Evolutionary conservation across 345 rosid species (phyloP), one percentile per base, ranked within the genome.

Genomic region (Lepidium didymum): DNA sequence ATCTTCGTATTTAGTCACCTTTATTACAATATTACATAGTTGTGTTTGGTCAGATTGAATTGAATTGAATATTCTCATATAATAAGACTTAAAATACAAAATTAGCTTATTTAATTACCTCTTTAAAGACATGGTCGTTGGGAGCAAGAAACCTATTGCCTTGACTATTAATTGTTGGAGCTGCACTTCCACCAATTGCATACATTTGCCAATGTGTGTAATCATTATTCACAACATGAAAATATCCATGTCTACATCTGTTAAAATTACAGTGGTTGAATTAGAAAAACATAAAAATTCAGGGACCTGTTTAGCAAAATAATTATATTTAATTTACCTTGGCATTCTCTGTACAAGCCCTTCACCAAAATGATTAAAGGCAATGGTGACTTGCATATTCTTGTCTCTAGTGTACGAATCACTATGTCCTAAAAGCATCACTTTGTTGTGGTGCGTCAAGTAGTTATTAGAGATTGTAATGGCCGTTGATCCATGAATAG

Each of bases 301-400:
- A 59, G 10, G 41, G 19, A 12, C 62, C 1, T 35, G 0, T 44
- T 25, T 35, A 67, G 15, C 27, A 65, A 67, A 63, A 3, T 19
- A 62, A 34, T 46, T 15, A 33, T 57, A 19, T 70, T 14, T 7
- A 34, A 56, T 31, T 73, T 79, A 85, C 90, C 87, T 79, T 1
- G 87, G 90, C 85, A 86, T 86, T 77, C 90, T 83, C 51, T 86
- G 90, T 44, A 83, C 83, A 64, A 83, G 86, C 10, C 90, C 87
- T 80, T 85, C 86, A 5, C 87, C 90, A 52, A 85, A 85, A 74
- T 85, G 90, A 76, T 85, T 85, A 25, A 83, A 85, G 10, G 90
- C 90, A 69, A 85, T 81, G 47, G 90, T 85, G 73, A 81, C 84
- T 73, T 81, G 89, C 89, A 85, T 85, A 72, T 79, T 83, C 81